Percentiles rank a stretch among this genome's conserved stretches.
phyloP scores from a whole-genome alignment of 2,329 filamentous ascomycete species.

The Didymella arachidicola region DNA sequence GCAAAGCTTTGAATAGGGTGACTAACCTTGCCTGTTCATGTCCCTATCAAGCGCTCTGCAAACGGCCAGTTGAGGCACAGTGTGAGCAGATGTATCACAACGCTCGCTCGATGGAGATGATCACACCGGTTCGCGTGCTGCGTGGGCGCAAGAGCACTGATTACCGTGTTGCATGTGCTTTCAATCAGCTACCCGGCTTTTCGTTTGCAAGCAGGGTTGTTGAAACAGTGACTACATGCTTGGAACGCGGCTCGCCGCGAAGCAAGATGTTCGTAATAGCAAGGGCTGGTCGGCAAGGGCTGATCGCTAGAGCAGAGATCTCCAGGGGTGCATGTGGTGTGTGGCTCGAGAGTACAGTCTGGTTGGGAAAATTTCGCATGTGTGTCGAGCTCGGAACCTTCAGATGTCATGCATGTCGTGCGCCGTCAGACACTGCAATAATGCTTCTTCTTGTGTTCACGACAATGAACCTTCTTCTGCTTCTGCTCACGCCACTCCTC shows the following conservation, averaged over 20 bases:
- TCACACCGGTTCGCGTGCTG: constrained; percentile 41
- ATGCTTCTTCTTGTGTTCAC: constrained; percentile 23
- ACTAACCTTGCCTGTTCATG: constrained; percentile 29
- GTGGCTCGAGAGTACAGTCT: constrained; percentile 25
- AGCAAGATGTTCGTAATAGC: constrained; percentile 14
- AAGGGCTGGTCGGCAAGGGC: constrained; percentile 13
- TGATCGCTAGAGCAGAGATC: constrained; percentile 2
- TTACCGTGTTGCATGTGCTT: constrained; percentile 40
- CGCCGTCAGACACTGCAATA: constrained; percentile 29
- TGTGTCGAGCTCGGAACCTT: constrained; percentile 26
- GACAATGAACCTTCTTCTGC: constrained; percentile 19
- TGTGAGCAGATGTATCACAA: constrained; percentile 37
- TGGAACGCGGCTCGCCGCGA: constrained; percentile 20
- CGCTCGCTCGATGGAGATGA: constrained; percentile 34
- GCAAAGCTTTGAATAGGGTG: constrained; percentile 21
- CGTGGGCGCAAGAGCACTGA: constrained; percentile 41
- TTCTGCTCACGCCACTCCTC: constrained; percentile 21
- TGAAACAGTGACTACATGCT: constrained; percentile 35
- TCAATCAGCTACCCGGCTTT: constrained; percentile 34
- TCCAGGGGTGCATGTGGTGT: constrained; percentile 18
- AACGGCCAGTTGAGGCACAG: constrained; percentile 28
- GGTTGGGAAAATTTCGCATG: constrained; percentile 29
- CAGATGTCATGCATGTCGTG: constrained; percentile 42
- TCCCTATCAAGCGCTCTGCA: constrained; percentile 28
- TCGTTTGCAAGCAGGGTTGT: constrained; percentile 26